Conservation (phyloP, 2,329 filamentous ascomycete species). For the Colletotrichum acutatum region DNA sequence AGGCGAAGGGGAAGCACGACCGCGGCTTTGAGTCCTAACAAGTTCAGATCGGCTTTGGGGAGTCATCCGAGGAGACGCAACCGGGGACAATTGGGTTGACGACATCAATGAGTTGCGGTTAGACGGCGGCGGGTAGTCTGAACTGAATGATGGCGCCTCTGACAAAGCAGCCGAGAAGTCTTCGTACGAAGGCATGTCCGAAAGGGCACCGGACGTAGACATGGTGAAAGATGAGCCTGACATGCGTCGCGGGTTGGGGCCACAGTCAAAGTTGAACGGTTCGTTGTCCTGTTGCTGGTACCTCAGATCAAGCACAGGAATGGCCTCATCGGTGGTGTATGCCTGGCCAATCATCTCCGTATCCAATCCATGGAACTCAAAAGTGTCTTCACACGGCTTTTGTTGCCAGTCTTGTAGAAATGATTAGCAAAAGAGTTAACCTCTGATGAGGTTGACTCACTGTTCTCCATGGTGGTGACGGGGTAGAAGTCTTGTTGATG, state of each 20-base stretch:
- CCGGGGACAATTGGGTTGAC: slow-evolving; percentile 77
- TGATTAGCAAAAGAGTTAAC: slow-evolving; percentile 20
- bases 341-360: slow-evolving; percentile 72
- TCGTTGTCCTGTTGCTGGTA: slow-evolving; percentile 64
- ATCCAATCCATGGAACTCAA: slow-evolving; percentile 67
- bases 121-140: slow-evolving; percentile 74
- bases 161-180: slow-evolving; percentile 75
- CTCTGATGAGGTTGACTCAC: slow-evolving; percentile 49
- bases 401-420: slow-evolving; percentile 53
- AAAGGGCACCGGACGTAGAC: slow-evolving; percentile 72
- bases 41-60: slow-evolving; percentile 69
- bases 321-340: slow-evolving; percentile 70
- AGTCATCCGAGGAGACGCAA: slow-evolving; percentile 76
- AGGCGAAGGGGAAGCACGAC: slow-evolving; percentile 77
- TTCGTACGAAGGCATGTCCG: slow-evolving; percentile 77
- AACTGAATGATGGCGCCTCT: slow-evolving; percentile 74
- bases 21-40: slow-evolving; percentile 73
- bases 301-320: slow-evolving; percentile 70
- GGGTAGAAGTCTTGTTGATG: slow-evolving; percentile 67
- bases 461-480: slow-evolving; percentile 58
- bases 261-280: slow-evolving; percentile 60
- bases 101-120: slow-evolving; percentile 78
- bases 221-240: slow-evolving; percentile 80
- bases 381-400: slow-evolving; percentile 67
- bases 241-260: slow-evolving; percentile 69